phyloP scores from a whole-genome alignment of 208 protist genomes.

The Naegleria gruberi region DNA sequence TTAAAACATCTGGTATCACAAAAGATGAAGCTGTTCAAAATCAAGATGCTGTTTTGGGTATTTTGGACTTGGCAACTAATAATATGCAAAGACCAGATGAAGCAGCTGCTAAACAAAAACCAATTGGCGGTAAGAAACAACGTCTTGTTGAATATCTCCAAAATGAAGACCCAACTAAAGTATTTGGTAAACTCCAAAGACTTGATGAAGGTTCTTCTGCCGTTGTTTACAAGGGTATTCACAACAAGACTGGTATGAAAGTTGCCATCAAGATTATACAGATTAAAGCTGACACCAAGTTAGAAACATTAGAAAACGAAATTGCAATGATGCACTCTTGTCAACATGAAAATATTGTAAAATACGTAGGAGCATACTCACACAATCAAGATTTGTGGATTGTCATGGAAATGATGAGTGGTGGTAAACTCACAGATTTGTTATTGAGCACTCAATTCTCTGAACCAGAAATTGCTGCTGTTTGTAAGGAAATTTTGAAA shows the following conservation, averaged over 20 bases:
- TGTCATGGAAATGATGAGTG: conserved; percentile 55
- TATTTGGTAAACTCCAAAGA: conserved; percentile 18
- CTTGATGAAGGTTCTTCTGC: conserved; percentile 39
- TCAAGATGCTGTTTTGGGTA: not conserved
- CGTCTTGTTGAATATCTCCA: not conserved
- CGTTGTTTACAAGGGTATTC: conserved; percentile 39
- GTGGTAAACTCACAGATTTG: conserved; percentile 51
- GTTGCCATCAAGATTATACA: conserved; percentile 74
- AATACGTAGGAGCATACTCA: conserved; percentile 68
- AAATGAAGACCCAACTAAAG: not conserved
- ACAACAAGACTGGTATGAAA: conserved; percentile 49
- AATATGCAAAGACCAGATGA: not conserved
- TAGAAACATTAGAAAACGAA: conserved; percentile 65
- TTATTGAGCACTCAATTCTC: conserved; percentile 38
- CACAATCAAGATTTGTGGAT: conserved; percentile 38
- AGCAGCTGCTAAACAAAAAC: not conserved
- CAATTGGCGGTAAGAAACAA: not conserved
- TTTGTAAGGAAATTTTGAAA: conserved; percentile 31
- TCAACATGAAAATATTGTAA: conserved; percentile 70
- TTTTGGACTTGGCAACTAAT: not conserved
- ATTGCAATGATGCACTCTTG: conserved; percentile 70
- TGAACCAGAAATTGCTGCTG: conserved; percentile 43
- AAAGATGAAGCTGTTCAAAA: not conserved
- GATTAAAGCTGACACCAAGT: conserved; percentile 59
- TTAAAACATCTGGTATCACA: not conserved